phyloP scores from a whole-genome alignment of 2,329 filamentous ascomycete species.

The Neurospora crassa region DNA sequence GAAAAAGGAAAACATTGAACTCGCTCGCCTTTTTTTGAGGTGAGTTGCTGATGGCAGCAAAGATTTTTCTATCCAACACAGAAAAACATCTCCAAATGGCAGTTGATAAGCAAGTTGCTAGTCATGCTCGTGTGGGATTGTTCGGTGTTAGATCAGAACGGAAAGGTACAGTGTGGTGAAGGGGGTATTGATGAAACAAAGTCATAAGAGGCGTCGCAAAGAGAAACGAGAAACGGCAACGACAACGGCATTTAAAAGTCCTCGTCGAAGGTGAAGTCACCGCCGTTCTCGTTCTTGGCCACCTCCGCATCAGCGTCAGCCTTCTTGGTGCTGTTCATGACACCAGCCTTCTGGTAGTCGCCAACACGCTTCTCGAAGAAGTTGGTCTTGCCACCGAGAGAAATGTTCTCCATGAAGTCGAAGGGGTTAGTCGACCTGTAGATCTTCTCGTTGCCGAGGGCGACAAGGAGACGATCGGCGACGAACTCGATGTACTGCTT shows the following conservation, averaged over 20 bases:
- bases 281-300: conserved; percentile 47
- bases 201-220: conserved; percentile 16
- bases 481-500: conserved; percentile 99
- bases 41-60: not conserved
- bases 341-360: conserved; percentile 99
- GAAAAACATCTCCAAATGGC: not conserved
- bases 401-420: conserved; percentile 99
- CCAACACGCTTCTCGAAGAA: conserved; percentile 99
- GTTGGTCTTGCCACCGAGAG: conserved; percentile 97
- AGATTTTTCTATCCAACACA: not conserved
- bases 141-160: not conserved
- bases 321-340: conserved; percentile 87
- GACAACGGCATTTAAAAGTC: conserved; percentile 63
- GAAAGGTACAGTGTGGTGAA: conserved; percentile 10
- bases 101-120: not conserved
- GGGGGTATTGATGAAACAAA: conserved; percentile 18
- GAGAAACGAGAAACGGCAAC: conserved; percentile 13
- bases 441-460: conserved; percentile 87
- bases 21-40: not conserved
- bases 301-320: conserved; percentile 31
- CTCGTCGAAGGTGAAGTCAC: conserved; percentile 89
- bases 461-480: conserved; percentile 84
- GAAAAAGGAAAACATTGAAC: not conserved
- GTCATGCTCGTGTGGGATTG: not conserved
- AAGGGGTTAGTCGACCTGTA: conserved; percentile 95